Base-by-base conservation (phyloP, 2,329 filamentous ascomycete genomes). In the Pseudocercospora cruenta region DNA sequence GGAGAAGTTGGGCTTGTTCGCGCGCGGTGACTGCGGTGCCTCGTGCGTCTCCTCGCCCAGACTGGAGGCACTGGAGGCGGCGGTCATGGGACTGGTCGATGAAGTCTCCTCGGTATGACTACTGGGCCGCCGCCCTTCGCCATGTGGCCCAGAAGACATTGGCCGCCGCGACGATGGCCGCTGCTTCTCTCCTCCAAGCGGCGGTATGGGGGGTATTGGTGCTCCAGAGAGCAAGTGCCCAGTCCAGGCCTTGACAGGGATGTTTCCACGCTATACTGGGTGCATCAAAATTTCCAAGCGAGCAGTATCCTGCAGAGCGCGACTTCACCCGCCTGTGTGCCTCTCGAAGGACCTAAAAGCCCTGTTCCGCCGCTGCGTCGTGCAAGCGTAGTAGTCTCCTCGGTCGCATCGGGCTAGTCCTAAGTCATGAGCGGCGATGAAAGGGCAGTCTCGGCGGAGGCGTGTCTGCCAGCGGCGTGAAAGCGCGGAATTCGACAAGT, bases 301-400 rank as follows among this genome's bases (percentile, higher is more conserved):
- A 55, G 26, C 31, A 33, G 26, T 53, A 14, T n/a, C 28, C 12
- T 16, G 60, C 60, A 26, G 39, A 14, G 57, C 28, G 21, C n/a
- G 22, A 14, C 19, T 24, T 14, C 9, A 8, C 47, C 53, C 26
- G 53, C 53, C 8, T 57, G 6, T 4, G 2, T 21, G 55, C 31
- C 28, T 39, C 24, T 26, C 10, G 21, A 49, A 63, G 61, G 66
- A 64, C 69, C 69, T 71, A 69, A 70, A 68, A 71, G 69, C 49
- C 67, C 66, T 63, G 54, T 63, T 51, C 19, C 16, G 28, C 67
- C 49, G 64, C 64, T 59, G 58, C 59, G 54, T 31, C 26, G 31
- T 28, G 24, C 36, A 21, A 59, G 31, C 43, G 26, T 33, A 16
- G 24, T n/a, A 24, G 36, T 54, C 21, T 43, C 10, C 33, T 28